phyloP scores from a whole-genome alignment of 75 land plant genomes.

The Pinus tabuliformis region DNA sequence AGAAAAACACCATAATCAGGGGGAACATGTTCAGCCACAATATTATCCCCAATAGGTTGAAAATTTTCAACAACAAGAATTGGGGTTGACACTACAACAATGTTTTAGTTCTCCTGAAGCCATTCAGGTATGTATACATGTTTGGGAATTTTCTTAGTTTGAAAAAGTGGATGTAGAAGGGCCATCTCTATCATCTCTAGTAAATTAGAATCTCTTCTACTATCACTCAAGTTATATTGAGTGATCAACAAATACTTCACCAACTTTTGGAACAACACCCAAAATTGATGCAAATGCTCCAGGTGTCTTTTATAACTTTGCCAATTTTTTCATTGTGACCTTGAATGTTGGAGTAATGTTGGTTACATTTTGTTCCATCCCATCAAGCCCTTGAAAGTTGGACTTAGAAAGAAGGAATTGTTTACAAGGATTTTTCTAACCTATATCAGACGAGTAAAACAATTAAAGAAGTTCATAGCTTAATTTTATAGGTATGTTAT shows the following conservation, averaged over 20 bases:
- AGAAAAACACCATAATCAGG: slow-evolving; percentile 20
- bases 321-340: too few species aligned
- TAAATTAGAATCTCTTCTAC: neutral
- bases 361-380: too few species aligned
- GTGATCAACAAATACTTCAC: slow-evolving; percentile 84
- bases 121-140: slow-evolving; percentile 64
- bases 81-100: slow-evolving; percentile 70
- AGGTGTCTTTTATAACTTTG: slow-evolving; percentile 28
- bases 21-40: slow-evolving; percentile 26
- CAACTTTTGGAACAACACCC: slow-evolving; percentile 94
- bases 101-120: slow-evolving; percentile 91
- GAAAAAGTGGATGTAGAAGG: neutral
- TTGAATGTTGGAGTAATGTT: too few species aligned
- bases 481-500: too few species aligned
- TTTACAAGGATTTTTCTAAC: too few species aligned
- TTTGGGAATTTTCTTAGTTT: neutral
- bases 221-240: slow-evolving; percentile 59
- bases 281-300: slow-evolving; percentile 91
- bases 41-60: slow-evolving; percentile 4
- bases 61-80: slow-evolving; percentile 45
- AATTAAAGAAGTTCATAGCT: too few species aligned
- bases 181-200: too few species aligned
- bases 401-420: too few species aligned
- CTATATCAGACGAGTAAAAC: too few species aligned
- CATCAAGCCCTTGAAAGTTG: too few species aligned